Conservation (phyloP, 345 rosid genomes). For the Linum lewisii region DNA sequence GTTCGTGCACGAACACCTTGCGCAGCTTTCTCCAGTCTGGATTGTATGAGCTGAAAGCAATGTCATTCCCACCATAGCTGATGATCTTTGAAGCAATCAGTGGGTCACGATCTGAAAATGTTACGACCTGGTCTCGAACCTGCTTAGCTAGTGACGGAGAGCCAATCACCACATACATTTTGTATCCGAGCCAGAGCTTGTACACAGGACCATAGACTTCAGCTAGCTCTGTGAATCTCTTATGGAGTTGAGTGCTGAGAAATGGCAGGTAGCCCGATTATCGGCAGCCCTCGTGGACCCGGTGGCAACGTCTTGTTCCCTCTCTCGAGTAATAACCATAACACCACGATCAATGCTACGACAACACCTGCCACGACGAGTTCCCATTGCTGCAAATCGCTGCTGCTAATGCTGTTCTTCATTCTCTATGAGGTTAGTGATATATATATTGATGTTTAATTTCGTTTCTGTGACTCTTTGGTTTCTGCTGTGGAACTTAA, state of each 20-base stretch:
- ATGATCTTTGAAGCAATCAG: conserved; percentile 5
- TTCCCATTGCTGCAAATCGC: too few relatives aligned
- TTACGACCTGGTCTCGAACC: conserved; percentile 18
- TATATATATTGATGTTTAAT: too few relatives aligned
- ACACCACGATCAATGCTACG: background rate
- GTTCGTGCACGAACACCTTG: conserved; percentile 21
- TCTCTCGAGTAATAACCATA: background rate
- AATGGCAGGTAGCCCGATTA: conserved; percentile 15
- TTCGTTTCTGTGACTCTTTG: too few relatives aligned
- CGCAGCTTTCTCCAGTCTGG: conserved; percentile 37
- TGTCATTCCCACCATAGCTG: conserved; percentile 32
- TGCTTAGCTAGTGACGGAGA: conserved; percentile 21
- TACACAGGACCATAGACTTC: conserved; percentile 20
- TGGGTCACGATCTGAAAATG: conserved; percentile 20
- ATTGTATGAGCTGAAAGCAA: conserved; percentile 28
- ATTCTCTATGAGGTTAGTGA: too few relatives aligned
- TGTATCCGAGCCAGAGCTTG: conserved; percentile 23
- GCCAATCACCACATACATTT: conserved; percentile 20
- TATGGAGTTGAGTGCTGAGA: conserved; percentile 25
- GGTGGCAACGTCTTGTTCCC: background rate
- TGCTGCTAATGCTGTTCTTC: too few relatives aligned
- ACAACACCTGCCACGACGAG: too few relatives aligned
- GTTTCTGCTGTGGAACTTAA: too few relatives aligned
- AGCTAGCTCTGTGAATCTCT: conserved; percentile 14
- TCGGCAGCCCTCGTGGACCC: conserved; percentile 14